Percentiles rank a stretch among this genome's conserved stretches.
These are phyloP conservation scores for Exophiala sideris DNA, from an alignment of 2,329 filamentous ascomycete species.

Conservation along the genomic window DNA sequence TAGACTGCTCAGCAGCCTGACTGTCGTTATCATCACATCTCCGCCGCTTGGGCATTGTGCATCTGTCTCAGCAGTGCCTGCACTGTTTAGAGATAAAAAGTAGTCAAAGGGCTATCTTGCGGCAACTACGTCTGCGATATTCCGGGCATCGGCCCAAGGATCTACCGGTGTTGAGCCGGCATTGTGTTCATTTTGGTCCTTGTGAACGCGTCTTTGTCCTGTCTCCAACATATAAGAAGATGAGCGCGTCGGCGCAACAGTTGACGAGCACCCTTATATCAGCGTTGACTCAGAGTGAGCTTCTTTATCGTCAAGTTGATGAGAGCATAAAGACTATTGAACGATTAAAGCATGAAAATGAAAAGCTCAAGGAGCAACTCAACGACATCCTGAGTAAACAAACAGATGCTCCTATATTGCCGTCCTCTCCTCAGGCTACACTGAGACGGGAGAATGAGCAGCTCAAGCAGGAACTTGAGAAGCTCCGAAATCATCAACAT, in stretches of 20 bases:
- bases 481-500: neutral
- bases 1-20: neutral
- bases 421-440: slow-evolving; percentile 15
- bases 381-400: slow-evolving; percentile 3
- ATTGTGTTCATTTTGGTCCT: too few relatives aligned
- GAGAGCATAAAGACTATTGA: slow-evolving; percentile 13
- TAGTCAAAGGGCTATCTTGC: neutral
- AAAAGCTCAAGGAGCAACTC: slow-evolving; percentile 29
- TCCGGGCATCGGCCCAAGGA: too few relatives aligned
- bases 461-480: slow-evolving; percentile 9
- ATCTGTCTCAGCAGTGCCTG: neutral
- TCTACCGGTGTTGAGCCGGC: too few relatives aligned
- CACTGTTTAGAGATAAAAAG: neutral
- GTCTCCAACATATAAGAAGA: neutral
- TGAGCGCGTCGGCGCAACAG: neutral
- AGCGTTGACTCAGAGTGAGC: slow-evolving; percentile 30
- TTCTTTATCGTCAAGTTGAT: slow-evolving; percentile 26
- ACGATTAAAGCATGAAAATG: slow-evolving; percentile 33
- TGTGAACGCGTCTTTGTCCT: too few relatives aligned
- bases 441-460: slow-evolving; percentile 8
- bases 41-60: slow-evolving; percentile 18
- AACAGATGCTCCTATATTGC: neutral
- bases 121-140: too few relatives aligned
- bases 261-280: slow-evolving; percentile 15
- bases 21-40: slow-evolving; percentile 8